phyloP scores from a whole-genome alignment of 768 basidiomycete genomes.

The Daedaleopsis sinensis region DNA sequence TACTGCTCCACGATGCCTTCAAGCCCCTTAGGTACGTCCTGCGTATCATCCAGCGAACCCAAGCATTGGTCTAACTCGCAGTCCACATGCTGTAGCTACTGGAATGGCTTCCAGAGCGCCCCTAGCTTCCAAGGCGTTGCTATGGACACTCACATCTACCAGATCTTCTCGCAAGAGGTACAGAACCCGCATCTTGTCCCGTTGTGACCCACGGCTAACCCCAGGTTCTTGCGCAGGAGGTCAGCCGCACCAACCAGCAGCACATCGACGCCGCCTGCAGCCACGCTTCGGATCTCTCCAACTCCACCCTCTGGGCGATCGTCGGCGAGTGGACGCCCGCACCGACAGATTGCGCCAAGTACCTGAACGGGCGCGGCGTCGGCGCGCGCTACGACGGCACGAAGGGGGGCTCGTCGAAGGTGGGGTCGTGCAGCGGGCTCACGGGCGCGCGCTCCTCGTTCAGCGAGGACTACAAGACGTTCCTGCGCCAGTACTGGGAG shows the following conservation, averaged over 20 bases:
- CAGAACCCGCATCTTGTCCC: constrained; percentile 26
- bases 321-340: constrained; percentile 91
- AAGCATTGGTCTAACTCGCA: not conserved
- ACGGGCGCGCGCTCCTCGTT: constrained; percentile 80
- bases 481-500: constrained; percentile 82
- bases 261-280: constrained; percentile 67
- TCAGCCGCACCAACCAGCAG: constrained; percentile 47
- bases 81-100: constrained; percentile 44
- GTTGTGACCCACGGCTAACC: not conserved
- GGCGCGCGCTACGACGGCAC: constrained; percentile 67
- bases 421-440: constrained; percentile 74
- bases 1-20: constrained; percentile 80
- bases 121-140: constrained; percentile 65
- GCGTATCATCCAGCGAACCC: not conserved
- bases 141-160: constrained; percentile 82
- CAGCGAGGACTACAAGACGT: constrained; percentile 77
- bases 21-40: constrained; percentile 50
- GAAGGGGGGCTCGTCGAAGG: constrained; percentile 59
- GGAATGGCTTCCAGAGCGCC: constrained; percentile 62
- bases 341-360: constrained; percentile 75
- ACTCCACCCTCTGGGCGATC: constrained; percentile 73
- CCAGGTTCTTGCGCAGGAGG: constrained; percentile 36
- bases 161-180: constrained; percentile 67
- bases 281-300: constrained; percentile 45
- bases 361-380: constrained; percentile 80